phyloP scores from a whole-genome alignment of 1,284 basidiomycete genomes.

The Cerioporus squamosus region DNA sequence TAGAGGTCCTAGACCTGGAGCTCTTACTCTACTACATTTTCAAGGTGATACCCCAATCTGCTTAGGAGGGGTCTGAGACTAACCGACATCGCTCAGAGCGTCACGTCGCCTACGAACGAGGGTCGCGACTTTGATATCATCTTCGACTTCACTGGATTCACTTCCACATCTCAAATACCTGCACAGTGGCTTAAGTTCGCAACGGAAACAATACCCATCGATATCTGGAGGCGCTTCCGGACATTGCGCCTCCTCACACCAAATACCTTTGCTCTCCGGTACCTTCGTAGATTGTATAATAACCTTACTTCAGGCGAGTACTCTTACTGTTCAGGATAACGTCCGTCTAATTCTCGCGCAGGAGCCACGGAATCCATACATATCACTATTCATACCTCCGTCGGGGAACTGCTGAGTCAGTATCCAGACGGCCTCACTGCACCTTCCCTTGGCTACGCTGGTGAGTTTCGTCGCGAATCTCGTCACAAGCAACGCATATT shows the following conservation, averaged over 20 bases:
- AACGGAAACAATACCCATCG: constrained; percentile 76
- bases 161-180: constrained; percentile 78
- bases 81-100: constrained; percentile 33
- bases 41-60: constrained; percentile 50
- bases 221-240: constrained; percentile 61
- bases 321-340: not conserved
- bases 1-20: constrained; percentile 87
- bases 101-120: constrained; percentile 48
- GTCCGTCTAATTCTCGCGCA: constrained; percentile 1
- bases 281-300: constrained; percentile 77
- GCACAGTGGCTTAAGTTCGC: constrained; percentile 83
- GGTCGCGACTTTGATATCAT: constrained; percentile 72
- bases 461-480: constrained; percentile 40
- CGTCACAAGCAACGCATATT: no score
- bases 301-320: constrained; percentile 73
- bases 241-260: constrained; percentile 78
- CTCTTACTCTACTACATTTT: constrained; percentile 84
- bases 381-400: constrained; percentile 30
- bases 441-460: constrained; percentile 54
- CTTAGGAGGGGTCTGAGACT: not conserved
- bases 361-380: constrained; percentile 23
- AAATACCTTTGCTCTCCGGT: constrained; percentile 76
- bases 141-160: constrained; percentile 84
- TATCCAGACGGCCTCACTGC: constrained; percentile 52
- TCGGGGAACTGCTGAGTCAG: constrained; percentile 55